Evolutionary conservation across 495 filamentous ascomycete genomes (phyloP).

Genomic region (Lasiosphaeriaceae sp.): DNA sequence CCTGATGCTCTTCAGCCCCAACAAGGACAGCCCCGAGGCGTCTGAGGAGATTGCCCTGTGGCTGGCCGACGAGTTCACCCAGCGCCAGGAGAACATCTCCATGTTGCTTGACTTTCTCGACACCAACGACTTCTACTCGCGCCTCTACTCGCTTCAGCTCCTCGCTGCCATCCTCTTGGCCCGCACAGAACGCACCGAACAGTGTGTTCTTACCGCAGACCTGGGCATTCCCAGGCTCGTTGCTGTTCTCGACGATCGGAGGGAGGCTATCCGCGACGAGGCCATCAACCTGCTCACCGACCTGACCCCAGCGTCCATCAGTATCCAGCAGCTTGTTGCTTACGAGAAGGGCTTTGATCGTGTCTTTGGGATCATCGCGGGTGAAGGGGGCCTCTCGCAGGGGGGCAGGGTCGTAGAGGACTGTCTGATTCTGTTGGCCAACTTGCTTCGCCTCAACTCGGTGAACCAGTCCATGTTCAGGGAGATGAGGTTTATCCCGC

Average conservation of each 20-base stretch:
- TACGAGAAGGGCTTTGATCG: constrained; percentile 92
- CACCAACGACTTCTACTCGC: constrained; percentile 83
- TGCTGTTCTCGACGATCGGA: constrained; percentile 72
- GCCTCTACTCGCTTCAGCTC: constrained; percentile 87
- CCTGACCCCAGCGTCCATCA: constrained; percentile 45
- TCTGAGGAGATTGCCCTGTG: constrained; percentile 95
- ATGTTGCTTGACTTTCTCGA: constrained; percentile 86
- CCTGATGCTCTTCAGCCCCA: constrained; percentile 77
- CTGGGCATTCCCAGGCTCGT: constrained; percentile 86
- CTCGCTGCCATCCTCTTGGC: constrained; percentile 82
- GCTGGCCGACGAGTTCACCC: constrained; percentile 97
- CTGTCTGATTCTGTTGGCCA: constrained; percentile 87
- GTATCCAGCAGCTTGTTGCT: constrained; percentile 90
- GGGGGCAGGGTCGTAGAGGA: constrained; percentile 92
- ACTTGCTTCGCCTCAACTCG: constrained; percentile 81
- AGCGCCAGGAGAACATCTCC: constrained; percentile 97
- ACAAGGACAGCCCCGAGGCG: constrained; percentile 71
- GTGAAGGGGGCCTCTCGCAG: constrained; percentile 75
- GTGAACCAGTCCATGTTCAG: constrained; percentile 94
- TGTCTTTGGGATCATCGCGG: constrained; percentile 74
- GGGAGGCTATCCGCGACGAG: constrained; percentile 87
- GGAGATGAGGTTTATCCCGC: constrained; percentile 80
- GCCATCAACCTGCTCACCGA: constrained; percentile 49
- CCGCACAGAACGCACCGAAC: constrained; percentile 88
- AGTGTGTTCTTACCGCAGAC: constrained; percentile 85